Evolutionary conservation across 2,329 filamentous ascomycete species (phyloP).

Genomic region (Penicillium sp.): DNA sequence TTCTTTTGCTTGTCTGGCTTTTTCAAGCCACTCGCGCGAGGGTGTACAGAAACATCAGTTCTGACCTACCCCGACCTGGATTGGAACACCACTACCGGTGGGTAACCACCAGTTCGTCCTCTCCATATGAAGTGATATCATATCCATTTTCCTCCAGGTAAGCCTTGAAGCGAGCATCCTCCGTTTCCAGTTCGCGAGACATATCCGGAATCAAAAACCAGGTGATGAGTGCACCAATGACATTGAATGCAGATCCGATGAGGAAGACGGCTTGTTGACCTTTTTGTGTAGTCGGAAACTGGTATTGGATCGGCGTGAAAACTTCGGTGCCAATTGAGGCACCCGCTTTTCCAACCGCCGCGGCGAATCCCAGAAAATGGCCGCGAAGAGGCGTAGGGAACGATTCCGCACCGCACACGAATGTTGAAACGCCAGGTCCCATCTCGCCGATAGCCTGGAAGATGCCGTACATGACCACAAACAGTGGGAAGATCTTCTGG

Average conservation of each 20-base stretch:
- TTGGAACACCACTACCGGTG: background rate
- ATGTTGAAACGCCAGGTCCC: constrained; percentile 52
- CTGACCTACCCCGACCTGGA: background rate
- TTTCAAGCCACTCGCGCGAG: too few relatives aligned
- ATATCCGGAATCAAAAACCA: constrained; percentile 54
- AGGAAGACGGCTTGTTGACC: constrained; percentile 57
- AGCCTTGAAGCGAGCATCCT: constrained; percentile 50
- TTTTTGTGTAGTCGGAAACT: constrained; percentile 46
- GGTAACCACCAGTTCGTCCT: background rate
- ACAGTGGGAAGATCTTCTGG: constrained; percentile 54
- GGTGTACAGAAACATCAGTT: too few relatives aligned
- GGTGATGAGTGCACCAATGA: constrained; percentile 50
- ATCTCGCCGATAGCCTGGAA: constrained; percentile 56
- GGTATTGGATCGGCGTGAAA: constrained; percentile 56
- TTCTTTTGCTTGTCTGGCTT: too few relatives aligned
- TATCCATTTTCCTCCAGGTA: constrained; percentile 52
- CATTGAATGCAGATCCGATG: constrained; percentile 56
- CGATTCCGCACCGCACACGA: constrained; percentile 49
- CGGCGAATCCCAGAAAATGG: constrained; percentile 54
- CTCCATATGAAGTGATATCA: constrained; percentile 27
- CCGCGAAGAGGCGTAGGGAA: constrained; percentile 57
- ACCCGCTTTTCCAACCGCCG: constrained; percentile 55
- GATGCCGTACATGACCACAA: constrained; percentile 57
- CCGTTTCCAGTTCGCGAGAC: constrained; percentile 47
- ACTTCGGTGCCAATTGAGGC: constrained; percentile 57